Conservation (phyloP, 306 rosid genomes). For the Quercus gilva region DNA sequence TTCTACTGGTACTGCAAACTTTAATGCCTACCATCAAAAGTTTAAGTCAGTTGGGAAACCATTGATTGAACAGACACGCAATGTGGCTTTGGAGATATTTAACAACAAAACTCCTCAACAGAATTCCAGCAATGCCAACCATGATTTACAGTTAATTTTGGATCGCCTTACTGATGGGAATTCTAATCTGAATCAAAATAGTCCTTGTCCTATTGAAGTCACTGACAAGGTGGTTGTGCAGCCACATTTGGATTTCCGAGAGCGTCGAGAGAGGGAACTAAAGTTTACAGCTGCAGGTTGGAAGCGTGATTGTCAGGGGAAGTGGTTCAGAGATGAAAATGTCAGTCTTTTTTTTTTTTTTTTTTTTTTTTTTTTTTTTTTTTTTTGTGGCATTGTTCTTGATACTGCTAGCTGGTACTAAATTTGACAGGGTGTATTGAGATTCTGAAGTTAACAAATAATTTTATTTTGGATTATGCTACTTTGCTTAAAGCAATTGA, state of each 20-base stretch:
- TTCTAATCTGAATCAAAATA: background rate
- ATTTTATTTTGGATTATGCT: too few relatives aligned
- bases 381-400: background rate
- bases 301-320: constrained; percentile 43
- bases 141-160: constrained; percentile 1
- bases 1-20: constrained; percentile 16
- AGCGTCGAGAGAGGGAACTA: constrained; percentile 38
- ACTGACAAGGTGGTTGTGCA: constrained; percentile 1
- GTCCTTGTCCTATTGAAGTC: background rate
- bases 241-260: constrained; percentile 30
- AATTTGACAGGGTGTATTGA: background rate
- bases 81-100: constrained; percentile 16
- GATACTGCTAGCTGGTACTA: background rate
- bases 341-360: constrained; percentile 15
- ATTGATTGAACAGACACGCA: constrained; percentile 28
- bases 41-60: constrained; percentile 10
- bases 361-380: background rate
- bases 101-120: constrained; percentile 11
- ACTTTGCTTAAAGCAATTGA: background rate
- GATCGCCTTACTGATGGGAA: constrained; percentile 12
- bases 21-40: constrained; percentile 21
- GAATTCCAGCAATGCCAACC: constrained; percentile 9
- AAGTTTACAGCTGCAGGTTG: constrained; percentile 46
- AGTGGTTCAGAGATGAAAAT: constrained; percentile 45
- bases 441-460: background rate